Conservation (phyloP, 352 stramenopile species). For the Peronospora destructor region DNA sequence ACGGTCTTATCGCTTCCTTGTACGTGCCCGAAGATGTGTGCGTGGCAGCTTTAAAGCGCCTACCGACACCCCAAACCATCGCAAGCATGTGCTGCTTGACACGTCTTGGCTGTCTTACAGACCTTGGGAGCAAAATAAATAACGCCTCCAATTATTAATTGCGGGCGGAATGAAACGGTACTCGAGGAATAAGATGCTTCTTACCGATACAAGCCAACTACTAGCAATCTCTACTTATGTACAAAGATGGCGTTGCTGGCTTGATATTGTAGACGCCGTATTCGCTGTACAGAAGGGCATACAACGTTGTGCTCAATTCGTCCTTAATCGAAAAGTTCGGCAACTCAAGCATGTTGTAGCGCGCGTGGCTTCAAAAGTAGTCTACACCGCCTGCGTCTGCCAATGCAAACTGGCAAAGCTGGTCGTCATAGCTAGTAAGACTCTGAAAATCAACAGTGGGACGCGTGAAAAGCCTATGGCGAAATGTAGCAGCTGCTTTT, state of each 20-base stretch:
- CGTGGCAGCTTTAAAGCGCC: too few relatives aligned
- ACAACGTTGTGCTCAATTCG: conserved; percentile 51
- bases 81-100: too few relatives aligned
- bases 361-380: conserved; percentile 49
- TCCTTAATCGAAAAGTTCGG: conserved; percentile 84
- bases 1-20: too few relatives aligned
- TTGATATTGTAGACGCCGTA: conserved; percentile 6
- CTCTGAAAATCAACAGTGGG: conserved; percentile 54
- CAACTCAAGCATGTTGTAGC: conserved; percentile 88
- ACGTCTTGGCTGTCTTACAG: too few relatives aligned
- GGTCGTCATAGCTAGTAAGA: conserved; percentile 65
- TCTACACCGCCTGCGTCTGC: conserved; percentile 2
- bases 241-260: conserved; percentile 3
- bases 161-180: too few relatives aligned
- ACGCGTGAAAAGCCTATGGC: conserved; percentile 65
- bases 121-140: too few relatives aligned
- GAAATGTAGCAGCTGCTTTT: conserved; percentile 67
- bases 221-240: not conserved
- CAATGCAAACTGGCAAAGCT: conserved; percentile 63
- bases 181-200: too few relatives aligned
- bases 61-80: too few relatives aligned
- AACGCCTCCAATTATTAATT: too few relatives aligned
- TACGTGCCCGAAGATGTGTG: too few relatives aligned
- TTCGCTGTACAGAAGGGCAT: conserved; percentile 43
- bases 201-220: too few relatives aligned